phyloP scores from a whole-genome alignment of 2,329 filamentous ascomycete genomes.

The Lecanoromycetidae sp. region DNA sequence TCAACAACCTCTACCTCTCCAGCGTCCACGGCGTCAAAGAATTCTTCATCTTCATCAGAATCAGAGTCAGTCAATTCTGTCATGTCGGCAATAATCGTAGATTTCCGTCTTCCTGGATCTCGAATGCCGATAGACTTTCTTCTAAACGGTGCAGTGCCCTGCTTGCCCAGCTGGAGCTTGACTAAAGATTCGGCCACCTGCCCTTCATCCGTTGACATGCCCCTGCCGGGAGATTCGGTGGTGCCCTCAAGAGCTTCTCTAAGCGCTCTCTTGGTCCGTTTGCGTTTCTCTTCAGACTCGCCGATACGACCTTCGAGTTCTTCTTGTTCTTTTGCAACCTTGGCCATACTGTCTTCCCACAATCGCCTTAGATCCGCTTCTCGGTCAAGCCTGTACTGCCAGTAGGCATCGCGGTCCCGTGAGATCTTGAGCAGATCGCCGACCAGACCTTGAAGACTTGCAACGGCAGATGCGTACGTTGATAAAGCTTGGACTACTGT shows the following conservation, averaged over 20 bases:
- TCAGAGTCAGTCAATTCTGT: conserved; percentile 62
- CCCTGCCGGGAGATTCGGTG: conserved; percentile 23
- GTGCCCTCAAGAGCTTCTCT: conserved; percentile 65
- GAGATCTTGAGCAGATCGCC: conserved; percentile 84
- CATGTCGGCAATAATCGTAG: conserved; percentile 57
- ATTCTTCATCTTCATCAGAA: conserved; percentile 77
- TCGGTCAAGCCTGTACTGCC: conserved; percentile 87
- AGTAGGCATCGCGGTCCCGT: conserved; percentile 86
- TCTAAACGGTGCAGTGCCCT: conserved; percentile 22
- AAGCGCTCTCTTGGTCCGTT: conserved; percentile 76
- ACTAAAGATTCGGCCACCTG: conserved; percentile 28
- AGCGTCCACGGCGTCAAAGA: conserved; percentile 92
- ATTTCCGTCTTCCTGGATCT: conserved; percentile 41
- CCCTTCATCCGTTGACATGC: conserved; percentile 20
- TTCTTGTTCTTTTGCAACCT: conserved; percentile 90
- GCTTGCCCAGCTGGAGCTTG: conserved; percentile 28
- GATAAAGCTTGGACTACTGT: conserved; percentile 63
- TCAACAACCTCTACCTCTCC: conserved; percentile 75
- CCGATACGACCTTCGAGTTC: conserved; percentile 76
- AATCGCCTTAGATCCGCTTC: conserved; percentile 85
- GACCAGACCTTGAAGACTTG: conserved; percentile 71
- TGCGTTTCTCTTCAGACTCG: conserved; percentile 81
- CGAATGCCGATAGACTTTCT: conserved; percentile 30
- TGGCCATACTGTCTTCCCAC: conserved; percentile 99
- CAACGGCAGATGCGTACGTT: conserved; percentile 82